phyloP scores from a whole-genome alignment of 2,329 filamentous ascomycete genomes.

The Cladosporium sp. region DNA sequence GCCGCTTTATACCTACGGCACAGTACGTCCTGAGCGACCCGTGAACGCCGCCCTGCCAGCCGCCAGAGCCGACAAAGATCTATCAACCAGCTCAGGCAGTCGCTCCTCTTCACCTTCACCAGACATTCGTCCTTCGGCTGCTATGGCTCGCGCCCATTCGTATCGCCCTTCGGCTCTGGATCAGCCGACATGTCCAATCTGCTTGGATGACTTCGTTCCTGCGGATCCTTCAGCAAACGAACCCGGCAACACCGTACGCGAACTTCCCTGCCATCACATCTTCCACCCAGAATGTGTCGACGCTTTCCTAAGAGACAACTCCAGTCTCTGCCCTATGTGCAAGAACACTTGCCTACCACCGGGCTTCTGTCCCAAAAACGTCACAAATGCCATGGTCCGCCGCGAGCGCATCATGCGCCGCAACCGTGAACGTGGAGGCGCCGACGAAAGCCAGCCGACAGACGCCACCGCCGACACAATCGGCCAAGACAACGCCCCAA shows the following conservation, averaged over 20 bases:
- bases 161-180: constrained; percentile 42
- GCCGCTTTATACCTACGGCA: constrained; percentile 69
- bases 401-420: constrained; percentile 67
- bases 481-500: not conserved
- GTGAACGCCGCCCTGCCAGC: not conserved
- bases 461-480: not conserved
- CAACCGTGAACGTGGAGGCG: constrained; percentile 47
- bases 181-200: constrained; percentile 86
- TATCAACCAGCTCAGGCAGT: constrained; percentile 11
- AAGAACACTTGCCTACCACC: constrained; percentile 75
- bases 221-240: constrained; percentile 13
- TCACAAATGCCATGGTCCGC: constrained; percentile 84
- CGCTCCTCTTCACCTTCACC: constrained; percentile 14
- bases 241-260: constrained; percentile 62
- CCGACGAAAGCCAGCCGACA: not conserved
- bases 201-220: constrained; percentile 69
- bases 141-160: constrained; percentile 17
- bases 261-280: constrained; percentile 86
- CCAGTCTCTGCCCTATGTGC: constrained; percentile 86
- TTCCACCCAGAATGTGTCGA: constrained; percentile 93
- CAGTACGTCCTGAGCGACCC: constrained; percentile 2
- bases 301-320: constrained; percentile 70
- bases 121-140: constrained; percentile 14
- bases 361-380: constrained; percentile 53
- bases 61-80: constrained; percentile 9